Base-by-base conservation (phyloP, 192 early-diverging fungal genomes). In the Chytriomyces sp. region DNA sequence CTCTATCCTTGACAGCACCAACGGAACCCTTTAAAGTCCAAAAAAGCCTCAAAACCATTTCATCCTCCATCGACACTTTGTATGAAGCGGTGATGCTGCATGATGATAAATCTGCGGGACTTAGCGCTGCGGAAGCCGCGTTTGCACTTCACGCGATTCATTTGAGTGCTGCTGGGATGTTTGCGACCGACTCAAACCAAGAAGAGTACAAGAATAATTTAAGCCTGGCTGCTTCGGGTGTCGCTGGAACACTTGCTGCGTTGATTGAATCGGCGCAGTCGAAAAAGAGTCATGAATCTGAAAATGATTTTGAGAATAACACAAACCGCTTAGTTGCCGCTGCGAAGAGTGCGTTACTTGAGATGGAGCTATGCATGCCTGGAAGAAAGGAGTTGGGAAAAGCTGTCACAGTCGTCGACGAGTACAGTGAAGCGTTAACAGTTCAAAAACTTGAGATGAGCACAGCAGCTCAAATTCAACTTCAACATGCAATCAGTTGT, bases 81-180 rank as follows among this genome's bases (percentile, higher is more conserved):
- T 69, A 61, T 16, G 61, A 72, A 23, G 81, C 82, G 0, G 78
- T 78, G 24, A 48, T 61, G 6, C 57, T 79, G 61, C 60, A 82
- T 6, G 79, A 82, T 50, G 82, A 81, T 43, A 80, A 74, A 63
- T 50, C 45, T 5, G 67, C 84, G 0, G 79, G 85, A 20, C 61
- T 61, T 7, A 84, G 84, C 8, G 86, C 83, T 5, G 78, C 83
- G 10, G 83, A 87, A 60, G 76, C 85, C 49, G 82, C 85, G 1
- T 50, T 69, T 4, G 80, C 79, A 5, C 67, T 88, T 18, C 85
- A 88, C 62, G 46, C 76, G 6, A 61, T 87, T 3, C 50, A 71
- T 28, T 67, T 67, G 11, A 59, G 23, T 9, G 57, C 53, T 28
- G 50, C 53, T 3, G 16, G 50, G 6, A 57, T 59, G 5, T 2